Conservation (phyloP, 1,284 basidiomycete genomes). For the Acaromyces ingoldii region DNA sequence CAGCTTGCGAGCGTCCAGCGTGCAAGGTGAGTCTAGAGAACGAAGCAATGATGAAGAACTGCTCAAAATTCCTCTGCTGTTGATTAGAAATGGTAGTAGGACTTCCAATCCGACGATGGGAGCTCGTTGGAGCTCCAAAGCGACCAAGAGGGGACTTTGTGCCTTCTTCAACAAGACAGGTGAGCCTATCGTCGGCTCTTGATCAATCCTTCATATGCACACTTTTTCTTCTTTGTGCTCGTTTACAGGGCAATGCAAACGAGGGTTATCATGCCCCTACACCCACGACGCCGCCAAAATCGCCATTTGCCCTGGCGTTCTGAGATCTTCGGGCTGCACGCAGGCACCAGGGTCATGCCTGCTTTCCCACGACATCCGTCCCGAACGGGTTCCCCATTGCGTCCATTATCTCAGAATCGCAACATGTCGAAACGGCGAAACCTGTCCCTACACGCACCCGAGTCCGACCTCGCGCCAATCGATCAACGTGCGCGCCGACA, state of each 20-base stretch:
- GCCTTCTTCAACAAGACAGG: conserved; percentile 40
- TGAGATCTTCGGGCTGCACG: conserved; percentile 36
- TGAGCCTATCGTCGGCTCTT: conserved; percentile 1
- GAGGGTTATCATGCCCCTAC: conserved; percentile 44
- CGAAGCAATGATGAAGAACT: not conserved
- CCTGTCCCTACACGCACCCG: conserved; percentile 41
- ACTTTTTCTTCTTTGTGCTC: not conserved
- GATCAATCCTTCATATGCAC: not conserved
- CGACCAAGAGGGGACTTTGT: conserved; percentile 24
- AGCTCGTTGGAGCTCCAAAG: not conserved
- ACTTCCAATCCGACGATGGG: not conserved
- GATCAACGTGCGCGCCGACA: conserved; percentile 1
- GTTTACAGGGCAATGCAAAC: conserved; percentile 35
- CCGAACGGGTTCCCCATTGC: conserved; percentile 45
- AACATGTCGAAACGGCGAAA: conserved; percentile 37
- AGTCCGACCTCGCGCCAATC: not conserved
- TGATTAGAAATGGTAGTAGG: not conserved
- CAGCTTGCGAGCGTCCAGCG: conserved; percentile 16
- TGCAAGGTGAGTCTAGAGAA: not conserved
- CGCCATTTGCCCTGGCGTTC: conserved; percentile 42
- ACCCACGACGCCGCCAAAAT: conserved; percentile 37
- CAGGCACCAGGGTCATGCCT: conserved; percentile 37
- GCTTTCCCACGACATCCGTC: conserved; percentile 29
- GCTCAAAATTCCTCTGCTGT: not conserved
- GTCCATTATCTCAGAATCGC: conserved; percentile 36